These are phyloP conservation scores for Akanthomyces muscarius DNA, from an alignment of 2,329 filamentous ascomycete genomes.

Conservation along the genomic window DNA sequence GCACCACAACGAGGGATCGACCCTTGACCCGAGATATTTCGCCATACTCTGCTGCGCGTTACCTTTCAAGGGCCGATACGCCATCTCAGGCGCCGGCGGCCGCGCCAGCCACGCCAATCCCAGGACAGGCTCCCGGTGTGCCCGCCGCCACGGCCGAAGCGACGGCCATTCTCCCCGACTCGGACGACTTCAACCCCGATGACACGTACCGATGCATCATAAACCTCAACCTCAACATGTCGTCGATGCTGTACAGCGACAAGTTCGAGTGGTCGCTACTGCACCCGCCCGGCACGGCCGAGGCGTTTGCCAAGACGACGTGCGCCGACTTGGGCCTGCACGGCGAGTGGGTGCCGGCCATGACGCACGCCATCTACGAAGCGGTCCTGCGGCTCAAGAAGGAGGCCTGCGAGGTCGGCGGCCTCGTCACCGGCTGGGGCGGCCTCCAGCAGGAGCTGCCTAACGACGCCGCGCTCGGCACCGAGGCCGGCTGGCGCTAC, in stretches of 20 bases:
- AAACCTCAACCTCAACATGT: slow-evolving; percentile 83
- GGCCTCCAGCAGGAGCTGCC: slow-evolving; percentile 64
- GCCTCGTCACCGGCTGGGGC: slow-evolving; percentile 71
- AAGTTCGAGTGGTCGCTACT: slow-evolving; percentile 97
- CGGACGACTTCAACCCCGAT: slow-evolving; percentile 79
- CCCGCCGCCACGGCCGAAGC: slow-evolving; percentile 67
- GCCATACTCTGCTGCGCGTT: slow-evolving; percentile 33
- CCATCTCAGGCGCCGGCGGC: slow-evolving; percentile 50
- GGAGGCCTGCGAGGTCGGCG: slow-evolving; percentile 89
- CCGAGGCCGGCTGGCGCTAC: slow-evolving; percentile 88
- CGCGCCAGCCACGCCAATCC: slow-evolving; percentile 46
- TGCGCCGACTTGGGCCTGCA: slow-evolving; percentile 86
- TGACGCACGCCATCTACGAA: slow-evolving; percentile 96
- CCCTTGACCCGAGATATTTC: slow-evolving; percentile 37
- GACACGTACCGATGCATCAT: slow-evolving; percentile 94
- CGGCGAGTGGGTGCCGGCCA: slow-evolving; percentile 89
- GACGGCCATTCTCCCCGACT: slow-evolving; percentile 54
- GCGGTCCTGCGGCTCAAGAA: slow-evolving; percentile 90
- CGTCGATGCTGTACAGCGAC: slow-evolving; percentile 89
- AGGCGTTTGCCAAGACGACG: slow-evolving; percentile 87
- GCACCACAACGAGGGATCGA: slow-evolving; percentile 22
- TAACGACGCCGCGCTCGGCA: slow-evolving; percentile 81
- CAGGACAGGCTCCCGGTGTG: slow-evolving; percentile 33
- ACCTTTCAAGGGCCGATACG: slow-evolving; percentile 51
- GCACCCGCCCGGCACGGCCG: slow-evolving; percentile 85